These are phyloP conservation scores for Tolypocladium ophioglossoides DNA, from an alignment of 2,329 filamentous ascomycete species.

Conservation along the genomic window DNA sequence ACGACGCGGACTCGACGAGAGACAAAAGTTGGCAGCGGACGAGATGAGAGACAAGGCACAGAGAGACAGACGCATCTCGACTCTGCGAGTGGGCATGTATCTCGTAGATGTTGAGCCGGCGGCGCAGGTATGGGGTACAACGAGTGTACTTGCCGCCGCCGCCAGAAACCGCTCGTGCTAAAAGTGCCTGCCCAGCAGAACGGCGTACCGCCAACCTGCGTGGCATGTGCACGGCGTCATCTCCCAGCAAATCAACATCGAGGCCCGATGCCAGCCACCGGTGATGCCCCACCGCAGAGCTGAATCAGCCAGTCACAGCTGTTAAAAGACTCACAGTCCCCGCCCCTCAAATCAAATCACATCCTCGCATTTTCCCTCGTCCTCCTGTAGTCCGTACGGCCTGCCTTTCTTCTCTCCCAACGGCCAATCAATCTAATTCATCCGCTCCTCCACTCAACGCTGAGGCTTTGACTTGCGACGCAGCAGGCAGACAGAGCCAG, in stretches of 20 bases:
- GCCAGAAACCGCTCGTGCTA: neutral
- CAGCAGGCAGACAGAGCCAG: conserved; percentile 5
- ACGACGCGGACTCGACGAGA: neutral
- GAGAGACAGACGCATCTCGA: neutral
- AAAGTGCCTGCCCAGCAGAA: neutral
- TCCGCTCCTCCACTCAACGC: conserved; percentile 26
- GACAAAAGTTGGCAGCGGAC: neutral
- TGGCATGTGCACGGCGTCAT: conserved; percentile 18
- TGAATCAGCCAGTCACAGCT: conserved; percentile 41
- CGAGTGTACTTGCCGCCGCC: neutral
- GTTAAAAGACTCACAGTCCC: conserved; percentile 30
- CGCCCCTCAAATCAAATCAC: conserved; percentile 39
- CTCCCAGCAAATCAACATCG: conserved; percentile 19
- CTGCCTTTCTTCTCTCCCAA: conserved; percentile 24
- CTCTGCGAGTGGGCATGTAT: too few species aligned
- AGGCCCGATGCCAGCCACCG: conserved; percentile 13
- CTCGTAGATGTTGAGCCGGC: neutral
- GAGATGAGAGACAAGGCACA: neutral
- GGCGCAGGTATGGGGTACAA: neutral
- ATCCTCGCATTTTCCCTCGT: conserved; percentile 33
- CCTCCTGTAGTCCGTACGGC: conserved; percentile 22
- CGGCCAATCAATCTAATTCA: conserved; percentile 37
- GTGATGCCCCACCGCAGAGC: conserved; percentile 24
- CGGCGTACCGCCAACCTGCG: neutral
- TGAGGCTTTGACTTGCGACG: conserved; percentile 8